Evolutionary conservation across 2,329 filamentous ascomycete genomes (phyloP), one percentile per base, ranked within the genome.

Genomic region (Neofusicoccum cordaticola): DNA sequence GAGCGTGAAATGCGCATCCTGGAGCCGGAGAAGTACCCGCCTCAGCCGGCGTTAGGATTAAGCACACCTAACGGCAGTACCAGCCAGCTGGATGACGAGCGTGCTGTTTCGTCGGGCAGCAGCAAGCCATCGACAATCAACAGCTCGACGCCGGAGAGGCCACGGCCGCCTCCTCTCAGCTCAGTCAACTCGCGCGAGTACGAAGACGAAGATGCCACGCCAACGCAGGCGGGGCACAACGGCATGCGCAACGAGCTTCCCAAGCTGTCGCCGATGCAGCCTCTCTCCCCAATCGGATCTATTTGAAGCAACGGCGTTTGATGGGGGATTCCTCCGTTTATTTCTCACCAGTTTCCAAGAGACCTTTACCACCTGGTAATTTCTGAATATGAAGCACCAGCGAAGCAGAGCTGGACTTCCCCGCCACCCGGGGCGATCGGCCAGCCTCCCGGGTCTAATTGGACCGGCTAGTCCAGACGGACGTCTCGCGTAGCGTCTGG

Each of bases 201-300:
- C 17, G 53, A 66, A 47, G 65, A 66, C 22, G 63, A 68, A 22
- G 61, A 62, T 47, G 52, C 47, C 9, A 66, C 66, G 39, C 81
- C 81, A 13, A 81, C 78, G 9, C 70, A 84, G 63, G 82, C 42
- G 19, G 62, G 53, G 8, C 61, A 61, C 19, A 50, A 45, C 13
- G 50, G 81, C n/a, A 76, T 81, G 56, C 77, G 80, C 60, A 52
- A 70, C 78, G n/a, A 75, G 71, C 44, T 76, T 68, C 68, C 73
- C 48, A 85, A 85, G 2, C 74, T 90, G 41, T 89, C 87, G 66
- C 87, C 87, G 4, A 89, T 90, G 71, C 86, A 88, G 74, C 87
- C 87, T 47, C 75, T 89, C 52, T 89, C 86, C 41, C 87, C 87
- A 12, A 65, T 65, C 42, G 64, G 62, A 37, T 52, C 62, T 17